Base-by-base conservation (phyloP, 2,329 filamentous ascomycete genomes). In the Ceratocystis destructans region DNA sequence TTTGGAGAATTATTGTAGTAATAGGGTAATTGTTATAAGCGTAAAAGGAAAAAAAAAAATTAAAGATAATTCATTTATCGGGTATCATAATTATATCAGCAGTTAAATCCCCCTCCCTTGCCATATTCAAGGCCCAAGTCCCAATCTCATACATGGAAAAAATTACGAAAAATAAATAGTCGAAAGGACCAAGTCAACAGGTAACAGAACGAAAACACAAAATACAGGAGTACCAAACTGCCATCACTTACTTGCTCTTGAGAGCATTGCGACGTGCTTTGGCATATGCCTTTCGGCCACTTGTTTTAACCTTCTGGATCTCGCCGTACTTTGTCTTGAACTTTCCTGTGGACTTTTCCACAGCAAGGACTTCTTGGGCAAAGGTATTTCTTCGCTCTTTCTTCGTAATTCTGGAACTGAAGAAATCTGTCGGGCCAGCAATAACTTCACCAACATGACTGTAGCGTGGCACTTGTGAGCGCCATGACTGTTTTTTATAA, bases 381-480 rank as follows among this genome's bases (percentile, higher is more conserved):
- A 99, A 85, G 0, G 88, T 96, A 71, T 83, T 83, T 78, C 95
- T 95, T 70, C 90, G 84, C 71, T 97, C 89, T 76, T 90, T 95
- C 75, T 91, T 93, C 66, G 87, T 85, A 69, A 97, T 80, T 66
- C 93, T 85, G 22, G 85, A 83, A 72, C 83, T 92, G 78, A 87
- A 90, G 77, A 87, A 96, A 73, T 97, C 93, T 0, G 90, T 92
- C 1, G 91, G 87, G 0, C 92, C 92, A 72, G 95, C 87, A 66
- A 96, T 83, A 68, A 99, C 84, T 5, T 89, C 93, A 67, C 93
- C 94, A 33, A 96, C 84, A 72, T 96, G 90, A 22, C 89, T 95
- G 73, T 88, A 97, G 69, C 90, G 85, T 0, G 94, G 94, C 0
- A 87, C 77, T 68, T 84, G 79, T 15, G 67, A 64, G 33, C 67